Base-by-base conservation (phyloP, 2,329 filamentous ascomycete species). In the Cordyceps tenuipes region DNA sequence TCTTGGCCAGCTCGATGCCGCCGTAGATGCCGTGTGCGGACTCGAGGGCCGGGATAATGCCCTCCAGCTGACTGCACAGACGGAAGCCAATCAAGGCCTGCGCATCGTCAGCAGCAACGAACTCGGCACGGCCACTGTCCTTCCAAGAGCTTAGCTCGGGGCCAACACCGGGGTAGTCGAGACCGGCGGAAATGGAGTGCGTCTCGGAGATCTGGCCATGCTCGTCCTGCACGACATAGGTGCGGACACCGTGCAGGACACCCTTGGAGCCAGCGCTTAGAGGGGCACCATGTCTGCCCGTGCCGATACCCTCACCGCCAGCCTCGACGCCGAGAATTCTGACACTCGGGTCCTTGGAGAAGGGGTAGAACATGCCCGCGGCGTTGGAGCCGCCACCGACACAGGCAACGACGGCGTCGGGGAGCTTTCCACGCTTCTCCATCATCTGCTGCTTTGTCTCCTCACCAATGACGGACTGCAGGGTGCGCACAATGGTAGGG, bases 281-380 rank as follows among this genome's bases (percentile, higher is more conserved):
- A 0, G 94, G 97, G 0, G 94, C 94, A 53, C 88, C 90, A 76
- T 99, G 94, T 51, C 90, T 85, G 8, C 77, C 73, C 0, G 94
- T 97, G 62, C 97, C 89, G 17, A 97, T 71, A 63, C 94, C 94
- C 68, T 97, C 94, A 63, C 94, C 94, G 44, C 91, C 94, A 13
- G 94, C 94, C 78, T 99, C 94, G 2, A 99, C 92, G 65, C 94
- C 94, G 13, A 97, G 80, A 3, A 97, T 82, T 76, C 92, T 91
- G 62, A 99, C 94, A 62, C 81, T 86, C 0, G 82, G 82, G 68
- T 99, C 93, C 47, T 91, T 85, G 64, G 88, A 82, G 77, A 99
- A 99, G 57, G 94, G 94, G 75, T 93, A 95, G 79, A 99, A 99
- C 92, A 97, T 99, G 76, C 94, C 94, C 3, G 89, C 87, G 2